Evolutionary conservation across 2,329 filamentous ascomycete species (phyloP), one percentile per base, ranked within the genome.

Genomic region (Trichoderma brevicompactum): DNA sequence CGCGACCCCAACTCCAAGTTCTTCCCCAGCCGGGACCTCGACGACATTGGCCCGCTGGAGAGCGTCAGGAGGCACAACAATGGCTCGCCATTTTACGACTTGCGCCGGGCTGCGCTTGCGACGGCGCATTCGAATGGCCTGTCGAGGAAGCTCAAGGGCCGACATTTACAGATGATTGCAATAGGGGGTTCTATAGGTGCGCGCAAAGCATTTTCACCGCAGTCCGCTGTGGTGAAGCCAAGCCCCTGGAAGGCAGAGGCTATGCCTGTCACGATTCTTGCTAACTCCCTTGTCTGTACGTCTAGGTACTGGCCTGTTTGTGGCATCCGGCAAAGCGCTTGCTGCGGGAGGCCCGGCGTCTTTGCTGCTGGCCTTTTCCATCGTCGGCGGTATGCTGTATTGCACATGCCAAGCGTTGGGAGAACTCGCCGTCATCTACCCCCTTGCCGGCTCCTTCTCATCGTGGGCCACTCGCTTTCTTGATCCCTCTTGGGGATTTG

Each of bases 161-260:
- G 93, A 54, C 94, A 98, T 81, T 75, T 97, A 74, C 94, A 97
- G 80, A 97, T 97, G 94, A 97, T 97, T 82, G 94, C 94, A 13
- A 96, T 97, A 70, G 93, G 93, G 71, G 94, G 94, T 49, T 94
- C 91, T 10, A 97, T 97, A 72, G 91, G 91, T 87, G 80, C 46
- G 77, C 34, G n/a, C 28, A 17, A 40, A 34, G 53, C 65, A n/a
- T 15, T 43, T 32, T n/a, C 15, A 15, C 36, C 48, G 38, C 36
- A 40, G 6, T 13, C 7, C 17, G 36, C 10, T 15, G 41, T 7
- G 13, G 12, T 28, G 23, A 28, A 28, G 23, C 23, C 23, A 28
- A 28, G 23, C 23, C 23, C 23, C 23, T 28, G 23, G 23, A 28
- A 28, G 23, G 23, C 23, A 28, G 23, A 28, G 17, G 19, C 13